A percentile compares a stretch with the other conserved stretches of the same genome.
phyloP scores from a whole-genome alignment of 441 rosid genomes.

The Gossypium gossypioides region DNA sequence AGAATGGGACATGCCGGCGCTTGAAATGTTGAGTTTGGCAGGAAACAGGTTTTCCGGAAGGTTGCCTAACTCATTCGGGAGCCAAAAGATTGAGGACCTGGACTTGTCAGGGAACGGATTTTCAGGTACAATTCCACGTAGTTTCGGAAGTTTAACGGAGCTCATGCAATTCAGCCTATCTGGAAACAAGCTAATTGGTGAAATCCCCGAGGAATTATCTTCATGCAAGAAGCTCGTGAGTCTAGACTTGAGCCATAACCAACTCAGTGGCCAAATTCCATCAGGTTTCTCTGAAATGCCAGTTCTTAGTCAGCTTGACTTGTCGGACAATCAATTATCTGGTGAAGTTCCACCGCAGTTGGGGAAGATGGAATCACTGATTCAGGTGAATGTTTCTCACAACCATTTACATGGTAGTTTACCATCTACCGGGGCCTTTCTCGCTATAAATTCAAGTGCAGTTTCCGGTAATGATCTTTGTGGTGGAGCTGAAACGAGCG shows the following conservation, averaged over 20 bases:
- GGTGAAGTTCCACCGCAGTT: constrained; percentile 54
- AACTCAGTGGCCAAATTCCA: constrained; percentile 57
- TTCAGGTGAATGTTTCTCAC: constrained; percentile 67
- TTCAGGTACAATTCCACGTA: constrained; percentile 43
- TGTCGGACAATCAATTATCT: constrained; percentile 52
- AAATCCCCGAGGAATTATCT: constrained; percentile 55
- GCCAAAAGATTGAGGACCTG: constrained; percentile 47
- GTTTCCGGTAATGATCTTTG: constrained; percentile 65
- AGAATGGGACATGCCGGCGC: constrained; percentile 62
- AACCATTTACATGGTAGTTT: constrained; percentile 57
- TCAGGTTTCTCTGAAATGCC: constrained; percentile 40
- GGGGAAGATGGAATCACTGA: constrained; percentile 57
- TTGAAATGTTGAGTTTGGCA: constrained; percentile 65
- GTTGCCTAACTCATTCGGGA: constrained; percentile 48
- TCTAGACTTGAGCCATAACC: constrained; percentile 66
- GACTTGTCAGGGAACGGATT: constrained; percentile 53
- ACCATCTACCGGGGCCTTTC: constrained; percentile 63
- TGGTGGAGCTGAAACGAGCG: constrained; percentile 28
- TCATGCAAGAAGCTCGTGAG: constrained; percentile 62
- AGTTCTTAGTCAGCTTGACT: constrained; percentile 68
- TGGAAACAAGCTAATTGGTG: constrained; percentile 45
- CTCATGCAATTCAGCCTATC: constrained; percentile 54
- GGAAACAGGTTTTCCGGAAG: constrained; percentile 44
- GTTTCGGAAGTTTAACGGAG: constrained; percentile 33
- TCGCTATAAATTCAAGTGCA: constrained; percentile 60